Conservation (phyloP, 1,284 basidiomycete species). For the Chalciporus sp. region DNA sequence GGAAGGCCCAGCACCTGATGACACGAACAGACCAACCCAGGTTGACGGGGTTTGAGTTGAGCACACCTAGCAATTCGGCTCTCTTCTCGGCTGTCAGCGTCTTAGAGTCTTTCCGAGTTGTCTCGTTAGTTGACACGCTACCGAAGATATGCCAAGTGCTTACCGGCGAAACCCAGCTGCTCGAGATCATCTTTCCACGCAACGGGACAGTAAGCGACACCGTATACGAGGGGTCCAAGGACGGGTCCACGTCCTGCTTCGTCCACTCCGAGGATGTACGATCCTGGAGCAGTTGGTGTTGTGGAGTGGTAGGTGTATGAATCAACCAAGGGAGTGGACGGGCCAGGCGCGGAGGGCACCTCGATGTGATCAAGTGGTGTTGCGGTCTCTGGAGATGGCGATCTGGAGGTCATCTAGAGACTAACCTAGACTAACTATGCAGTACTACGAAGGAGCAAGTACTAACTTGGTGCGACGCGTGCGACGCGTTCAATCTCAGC, state of each 20-base stretch:
- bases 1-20: slow-evolving; percentile 51
- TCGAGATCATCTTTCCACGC: slow-evolving; percentile 78
- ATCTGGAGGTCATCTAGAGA: not conserved
- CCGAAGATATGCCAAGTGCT: slow-evolving; percentile 2
- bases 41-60: slow-evolving; percentile 67
- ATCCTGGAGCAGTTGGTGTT: slow-evolving; percentile 60
- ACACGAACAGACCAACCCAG: slow-evolving; percentile 86
- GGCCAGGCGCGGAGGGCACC: slow-evolving; percentile 57
- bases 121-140: slow-evolving; percentile 5
- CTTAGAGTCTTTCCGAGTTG: slow-evolving; percentile 76
- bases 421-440: not conserved
- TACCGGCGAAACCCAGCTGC: slow-evolving; percentile 87
- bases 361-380: slow-evolving; percentile 4
- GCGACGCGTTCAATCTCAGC: slow-evolving; percentile 13
- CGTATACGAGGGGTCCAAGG: slow-evolving; percentile 94
- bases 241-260: slow-evolving; percentile 97
- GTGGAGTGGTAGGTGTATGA: slow-evolving; percentile 87
- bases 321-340: slow-evolving; percentile 59
- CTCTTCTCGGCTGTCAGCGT: slow-evolving; percentile 79
- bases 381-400: not conserved
- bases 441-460: too few species aligned
- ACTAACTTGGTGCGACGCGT: too few species aligned
- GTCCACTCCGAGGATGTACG: slow-evolving; percentile 94
- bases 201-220: slow-evolving; percentile 88
- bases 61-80: slow-evolving; percentile 58